phyloP scores from a whole-genome alignment of 768 basidiomycete species.

The Leccinum variicolor region DNA sequence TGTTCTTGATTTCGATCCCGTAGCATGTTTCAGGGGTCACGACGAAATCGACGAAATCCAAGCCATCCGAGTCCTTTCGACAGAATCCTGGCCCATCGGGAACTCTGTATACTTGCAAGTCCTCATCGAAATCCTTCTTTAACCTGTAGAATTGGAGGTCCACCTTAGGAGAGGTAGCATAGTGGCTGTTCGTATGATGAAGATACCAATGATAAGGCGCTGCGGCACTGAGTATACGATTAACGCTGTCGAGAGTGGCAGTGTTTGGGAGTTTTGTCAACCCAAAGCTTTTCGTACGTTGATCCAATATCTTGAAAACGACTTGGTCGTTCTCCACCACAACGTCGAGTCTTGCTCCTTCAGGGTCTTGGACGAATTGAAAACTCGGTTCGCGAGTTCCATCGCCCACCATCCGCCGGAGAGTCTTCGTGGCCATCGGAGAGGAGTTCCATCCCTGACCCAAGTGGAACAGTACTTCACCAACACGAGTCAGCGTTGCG shows the following conservation, averaged over 20 bases:
- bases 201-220: constrained; percentile 24
- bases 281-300: background rate
- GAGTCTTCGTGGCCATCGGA: background rate
- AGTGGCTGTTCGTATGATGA: constrained; percentile 2
- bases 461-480: background rate
- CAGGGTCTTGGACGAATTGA: background rate
- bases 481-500: background rate
- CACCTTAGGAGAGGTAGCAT: background rate
- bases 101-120: background rate
- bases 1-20: constrained; percentile 37
- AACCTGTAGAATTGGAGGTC: constrained; percentile 12
- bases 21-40: constrained; percentile 25
- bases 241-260: background rate
- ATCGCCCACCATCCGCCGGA: background rate
- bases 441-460: background rate
- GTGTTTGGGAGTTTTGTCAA: background rate
- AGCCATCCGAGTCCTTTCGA: background rate
- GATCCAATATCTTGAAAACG: constrained; percentile 3
- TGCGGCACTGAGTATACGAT: constrained; percentile 9
- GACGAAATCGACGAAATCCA: constrained; percentile 16
- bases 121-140: background rate
- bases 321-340: background rate
- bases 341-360: constrained; percentile 2
- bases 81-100: constrained; percentile 2
- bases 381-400: background rate